Evolutionary conservation across 352 stramenopile species (phyloP), one percentile per base, ranked within the genome.

Genomic region (Globisporangium cederbergense): DNA sequence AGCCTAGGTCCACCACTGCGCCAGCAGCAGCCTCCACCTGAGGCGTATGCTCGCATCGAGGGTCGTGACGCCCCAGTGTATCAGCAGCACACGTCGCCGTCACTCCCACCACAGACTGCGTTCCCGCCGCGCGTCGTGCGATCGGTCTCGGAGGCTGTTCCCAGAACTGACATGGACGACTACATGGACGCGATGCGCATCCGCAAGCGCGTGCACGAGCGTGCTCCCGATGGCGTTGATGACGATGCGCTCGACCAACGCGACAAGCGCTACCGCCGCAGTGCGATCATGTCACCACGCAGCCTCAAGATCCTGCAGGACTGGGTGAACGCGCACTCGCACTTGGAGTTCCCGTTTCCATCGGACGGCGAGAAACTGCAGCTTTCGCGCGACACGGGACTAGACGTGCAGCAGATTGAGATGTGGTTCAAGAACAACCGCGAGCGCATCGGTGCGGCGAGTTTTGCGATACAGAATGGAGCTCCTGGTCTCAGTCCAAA

Each of bases 341-440:
- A 87, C 58, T 73, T 81, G 52, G 79, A 93, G 53, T 90, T 81
- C 58, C 79, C 81, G 5, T 80, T 86, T 57, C 83, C 81, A 5
- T 77, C 75, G 4, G 86, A 93, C 45, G 59, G 69, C 0, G 86
- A 93, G 69, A 89, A 88, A 65, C 65, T 89, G 38, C 81, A 92
- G 65, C 81, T 95, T 10, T 86, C 81, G 38, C 73, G 77, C 36
- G 83, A 92, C 30, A 92, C 84, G 0, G 83, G 86, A 1, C 64
- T 95, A 9, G 84, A 93, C 54, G 76, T 93, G 16, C 79, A 82
- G 56, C 86, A 95, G 72, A 83, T 93, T 32, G 86, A 95, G 62
- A 75, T 82, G n/a, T 95, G 84, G 86, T 86, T 95, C 58, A 86
- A 86, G 62, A 92, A 74, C 71, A 83, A 90, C 62, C 78, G 84